A percentile compares a stretch with the other conserved stretches of the same genome.
Conservation (phyloP, 2,329 filamentous ascomycete species). For the Colletotrichum navitas region DNA sequence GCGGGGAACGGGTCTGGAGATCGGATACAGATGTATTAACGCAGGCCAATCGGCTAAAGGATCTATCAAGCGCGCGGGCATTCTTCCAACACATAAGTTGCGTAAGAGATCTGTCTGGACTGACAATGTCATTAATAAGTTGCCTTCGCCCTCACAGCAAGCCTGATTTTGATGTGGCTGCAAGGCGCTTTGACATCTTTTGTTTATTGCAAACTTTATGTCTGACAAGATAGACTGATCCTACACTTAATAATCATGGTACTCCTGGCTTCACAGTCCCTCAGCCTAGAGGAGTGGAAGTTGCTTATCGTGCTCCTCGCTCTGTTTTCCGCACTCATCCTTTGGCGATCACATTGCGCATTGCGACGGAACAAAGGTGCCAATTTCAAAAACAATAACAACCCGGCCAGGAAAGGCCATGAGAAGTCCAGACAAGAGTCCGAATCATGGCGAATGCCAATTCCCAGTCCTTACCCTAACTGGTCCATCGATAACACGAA, state of each 20-base stretch:
- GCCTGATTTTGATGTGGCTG: not conserved
- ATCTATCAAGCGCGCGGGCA: not conserved
- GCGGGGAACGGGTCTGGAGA: conserved; percentile 30
- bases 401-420: not conserved
- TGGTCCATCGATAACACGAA: conserved; percentile 79
- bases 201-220: not conserved
- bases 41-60: not conserved
- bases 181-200: not conserved
- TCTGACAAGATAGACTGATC: not conserved
- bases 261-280: not conserved
- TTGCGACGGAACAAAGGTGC: not conserved
- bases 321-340: conserved; percentile 12
- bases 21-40: conserved; percentile 16
- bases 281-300: conserved; percentile 24
- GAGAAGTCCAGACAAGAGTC: conserved; percentile 2
- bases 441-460: conserved; percentile 67
- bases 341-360: conserved; percentile 12
- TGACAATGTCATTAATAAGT: conserved; percentile 6
- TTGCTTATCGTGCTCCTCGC: conserved; percentile 22
- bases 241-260: conserved; percentile 9
- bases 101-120: not conserved
- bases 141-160: not conserved
- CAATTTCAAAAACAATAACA: not conserved
- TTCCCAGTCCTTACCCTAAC: conserved; percentile 71
- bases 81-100: conserved; percentile 4